Evolutionary conservation across 495 filamentous ascomycete species (phyloP).

Genomic region (Durotheca rogersii): DNA sequence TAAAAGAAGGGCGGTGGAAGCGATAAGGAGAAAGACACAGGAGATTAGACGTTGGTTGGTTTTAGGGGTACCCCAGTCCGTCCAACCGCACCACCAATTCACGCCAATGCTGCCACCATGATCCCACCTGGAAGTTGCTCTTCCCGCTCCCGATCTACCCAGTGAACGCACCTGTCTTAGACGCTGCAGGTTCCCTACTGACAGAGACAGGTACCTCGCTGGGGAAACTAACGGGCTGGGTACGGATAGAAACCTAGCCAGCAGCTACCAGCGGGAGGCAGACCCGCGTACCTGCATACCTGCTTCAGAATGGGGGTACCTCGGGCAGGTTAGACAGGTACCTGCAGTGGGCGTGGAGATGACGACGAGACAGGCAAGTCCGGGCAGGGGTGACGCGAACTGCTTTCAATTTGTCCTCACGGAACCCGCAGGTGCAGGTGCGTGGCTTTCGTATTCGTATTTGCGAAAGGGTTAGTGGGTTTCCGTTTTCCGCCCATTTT

Average conservation of each 20-base stretch:
- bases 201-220: no score
- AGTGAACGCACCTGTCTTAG: neutral
- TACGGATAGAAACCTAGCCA: no score
- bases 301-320: no score
- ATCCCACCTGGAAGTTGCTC: conserved; percentile 34
- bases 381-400: neutral
- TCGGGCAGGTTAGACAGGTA: no score
- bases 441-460: conserved; percentile 32
- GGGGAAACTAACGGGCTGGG: no score
- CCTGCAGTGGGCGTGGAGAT: no score
- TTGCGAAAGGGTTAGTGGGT: conserved; percentile 16
- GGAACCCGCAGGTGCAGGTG: neutral
- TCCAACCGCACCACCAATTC: conserved; percentile 34
- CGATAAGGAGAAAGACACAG: conserved; percentile 25
- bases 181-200: no score
- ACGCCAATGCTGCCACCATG: conserved; percentile 36
- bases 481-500: no score
- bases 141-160: conserved; percentile 24
- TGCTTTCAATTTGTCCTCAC: neutral
- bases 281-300: no score
- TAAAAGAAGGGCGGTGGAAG: conserved; percentile 22
- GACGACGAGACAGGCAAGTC: neutral
- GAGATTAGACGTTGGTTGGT: conserved; percentile 22
- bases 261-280: no score
- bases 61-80: conserved; percentile 20